phyloP scores from a whole-genome alignment of 2,329 filamentous ascomycete species.

The Pestalotiopsis sp. region DNA sequence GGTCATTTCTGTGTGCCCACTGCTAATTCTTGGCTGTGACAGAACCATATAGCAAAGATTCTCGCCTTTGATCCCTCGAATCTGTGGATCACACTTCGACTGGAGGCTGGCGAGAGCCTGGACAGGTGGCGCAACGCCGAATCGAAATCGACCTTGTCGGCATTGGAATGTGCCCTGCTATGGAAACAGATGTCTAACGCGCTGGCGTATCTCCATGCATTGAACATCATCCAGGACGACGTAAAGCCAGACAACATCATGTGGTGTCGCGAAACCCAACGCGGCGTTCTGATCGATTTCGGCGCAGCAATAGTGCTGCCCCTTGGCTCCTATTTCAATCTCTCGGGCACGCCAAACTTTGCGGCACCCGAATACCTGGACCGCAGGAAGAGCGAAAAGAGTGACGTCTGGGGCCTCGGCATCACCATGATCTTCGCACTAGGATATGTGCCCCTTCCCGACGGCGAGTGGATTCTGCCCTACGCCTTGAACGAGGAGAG shows the following conservation, averaged over 20 bases:
- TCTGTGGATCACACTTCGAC: neutral
- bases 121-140: neutral
- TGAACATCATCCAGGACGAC: slow-evolving; percentile 9
- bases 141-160: neutral
- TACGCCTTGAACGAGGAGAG: neutral
- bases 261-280: neutral
- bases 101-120: slow-evolving; percentile 1
- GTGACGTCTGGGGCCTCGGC: slow-evolving; percentile 4
- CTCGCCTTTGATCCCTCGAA: neutral
- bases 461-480: slow-evolving; percentile 3
- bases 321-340: neutral
- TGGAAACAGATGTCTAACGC: slow-evolving; percentile 5
- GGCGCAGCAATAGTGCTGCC: neutral
- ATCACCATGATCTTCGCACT: slow-evolving; percentile 12
- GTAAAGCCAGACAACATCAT: slow-evolving; percentile 13
- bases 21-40: neutral
- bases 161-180: neutral
- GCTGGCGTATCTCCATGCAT: neutral
- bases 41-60: slow-evolving; percentile 4
- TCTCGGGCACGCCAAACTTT: slow-evolving; percentile 4
- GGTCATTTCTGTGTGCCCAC: neutral
- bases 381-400: neutral
- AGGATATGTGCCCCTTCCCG: neutral
- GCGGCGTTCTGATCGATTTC: slow-evolving; percentile 2
- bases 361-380: slow-evolving; percentile 1